phyloP scores from a whole-genome alignment of 345 rosid species.

The Citrus unshiu region DNA sequence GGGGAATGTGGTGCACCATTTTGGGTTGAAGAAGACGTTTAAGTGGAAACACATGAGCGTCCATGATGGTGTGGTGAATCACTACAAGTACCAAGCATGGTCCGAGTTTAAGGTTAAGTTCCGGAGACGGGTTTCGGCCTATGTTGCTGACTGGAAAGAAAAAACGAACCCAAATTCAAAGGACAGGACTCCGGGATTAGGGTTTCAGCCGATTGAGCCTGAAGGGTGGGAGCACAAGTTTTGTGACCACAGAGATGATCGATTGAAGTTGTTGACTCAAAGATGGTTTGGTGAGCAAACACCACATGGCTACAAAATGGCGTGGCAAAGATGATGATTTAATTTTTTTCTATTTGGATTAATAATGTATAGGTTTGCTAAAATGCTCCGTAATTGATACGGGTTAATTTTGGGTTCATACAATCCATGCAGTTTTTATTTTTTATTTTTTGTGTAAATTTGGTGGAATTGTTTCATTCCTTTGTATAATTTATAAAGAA shows the following conservation, averaged over 20 bases:
- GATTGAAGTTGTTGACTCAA: constrained; percentile 44
- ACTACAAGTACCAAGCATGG: constrained; percentile 96
- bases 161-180: constrained; percentile 50
- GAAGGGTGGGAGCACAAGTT: constrained; percentile 55
- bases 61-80: constrained; percentile 63
- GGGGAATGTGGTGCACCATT: constrained; percentile 73
- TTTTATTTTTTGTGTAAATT: too few species aligned
- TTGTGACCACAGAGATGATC: constrained; percentile 57
- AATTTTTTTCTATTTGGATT: too few species aligned
- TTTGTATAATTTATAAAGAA: too few species aligned
- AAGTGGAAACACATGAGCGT: constrained; percentile 27
- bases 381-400: too few species aligned
- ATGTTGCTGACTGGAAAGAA: constrained; percentile 78
- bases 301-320: constrained; percentile 38
- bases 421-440: too few species aligned
- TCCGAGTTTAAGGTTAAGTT: constrained; percentile 77
- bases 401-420: too few species aligned
- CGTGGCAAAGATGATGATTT: constrained; percentile 45
- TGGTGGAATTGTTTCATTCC: too few species aligned
- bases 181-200: constrained; percentile 81
- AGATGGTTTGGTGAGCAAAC: constrained; percentile 52
- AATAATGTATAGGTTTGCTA: too few species aligned
- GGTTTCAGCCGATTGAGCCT: constrained; percentile 61
- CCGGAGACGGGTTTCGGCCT: constrained; percentile 72
- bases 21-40: constrained; percentile 32